These are phyloP conservation scores for Kalanchoe fedtschenkoi DNA, from an alignment of 164 flowering plant genomes.

Conservation along the genomic window DNA sequence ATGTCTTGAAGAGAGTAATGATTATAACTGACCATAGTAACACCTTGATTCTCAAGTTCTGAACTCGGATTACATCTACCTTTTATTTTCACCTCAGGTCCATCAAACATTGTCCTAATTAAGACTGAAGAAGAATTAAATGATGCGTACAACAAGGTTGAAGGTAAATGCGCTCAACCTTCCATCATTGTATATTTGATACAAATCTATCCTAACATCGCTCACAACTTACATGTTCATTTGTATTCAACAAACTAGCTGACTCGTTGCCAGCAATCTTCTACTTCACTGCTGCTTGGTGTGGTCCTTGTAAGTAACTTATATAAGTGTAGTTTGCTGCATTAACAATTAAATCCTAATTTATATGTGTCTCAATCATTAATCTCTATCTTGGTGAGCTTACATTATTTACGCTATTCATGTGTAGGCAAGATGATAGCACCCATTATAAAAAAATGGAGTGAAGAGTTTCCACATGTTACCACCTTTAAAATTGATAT, in stretches of 20 bases:
- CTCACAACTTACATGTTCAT: neutral
- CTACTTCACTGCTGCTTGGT: conserved; percentile 90
- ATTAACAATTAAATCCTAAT: neutral
- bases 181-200: neutral
- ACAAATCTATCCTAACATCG: neutral
- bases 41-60: neutral
- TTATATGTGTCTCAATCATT: neutral
- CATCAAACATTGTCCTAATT: conserved; percentile 30
- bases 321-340: neutral
- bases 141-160: conserved; percentile 20
- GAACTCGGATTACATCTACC: neutral
- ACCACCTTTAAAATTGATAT: conserved; percentile 71
- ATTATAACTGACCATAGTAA: too few relatives aligned
- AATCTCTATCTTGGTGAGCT: neutral
- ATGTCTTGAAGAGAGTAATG: too few relatives aligned
- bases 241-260: conserved; percentile 22
- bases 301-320: conserved; percentile 72
- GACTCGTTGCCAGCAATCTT: conserved; percentile 56
- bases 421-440: conserved; percentile 55
- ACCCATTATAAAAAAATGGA: conserved; percentile 48
- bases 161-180: conserved; percentile 23
- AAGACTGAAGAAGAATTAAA: conserved; percentile 34
- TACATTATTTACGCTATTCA: conserved; percentile 6
- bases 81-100: conserved; percentile 19
- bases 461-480: conserved; percentile 55